Conservation (phyloP, 2,329 filamentous ascomycete species). For the Cytospora piceicola region DNA sequence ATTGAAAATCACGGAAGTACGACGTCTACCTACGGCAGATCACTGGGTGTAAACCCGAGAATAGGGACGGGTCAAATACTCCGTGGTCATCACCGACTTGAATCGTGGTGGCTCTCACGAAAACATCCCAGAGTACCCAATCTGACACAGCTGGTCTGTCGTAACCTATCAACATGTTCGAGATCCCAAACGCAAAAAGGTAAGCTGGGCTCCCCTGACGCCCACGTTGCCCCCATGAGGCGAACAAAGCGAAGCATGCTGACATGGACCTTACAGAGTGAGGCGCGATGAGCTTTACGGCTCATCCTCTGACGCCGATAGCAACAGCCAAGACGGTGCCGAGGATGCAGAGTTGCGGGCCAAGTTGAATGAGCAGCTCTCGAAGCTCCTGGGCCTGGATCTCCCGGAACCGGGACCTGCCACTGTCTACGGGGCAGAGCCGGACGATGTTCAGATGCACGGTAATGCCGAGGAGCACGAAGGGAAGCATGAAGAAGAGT, state of each 20-base stretch:
- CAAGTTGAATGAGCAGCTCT: conserved; percentile 53
- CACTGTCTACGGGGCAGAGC: not conserved
- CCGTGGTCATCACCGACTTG: not conserved
- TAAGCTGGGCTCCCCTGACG: conserved; percentile 34
- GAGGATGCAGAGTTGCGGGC: conserved; percentile 47
- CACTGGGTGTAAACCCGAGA: not conserved
- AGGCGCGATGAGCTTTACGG: conserved; percentile 58
- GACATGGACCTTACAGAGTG: conserved; percentile 46
- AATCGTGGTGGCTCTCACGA: not conserved
- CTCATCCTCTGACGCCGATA: conserved; percentile 41
- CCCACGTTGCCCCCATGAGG: not conserved
- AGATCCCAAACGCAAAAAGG: conserved; percentile 57
- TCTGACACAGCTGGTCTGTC: not conserved
- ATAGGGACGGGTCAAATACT: conserved; percentile 14
- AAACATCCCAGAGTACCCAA: not conserved
- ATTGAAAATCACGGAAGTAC: conserved; percentile 15
- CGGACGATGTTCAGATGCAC: not conserved
- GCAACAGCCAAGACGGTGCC: conserved; percentile 38
- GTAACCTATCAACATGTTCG: conserved; percentile 50
- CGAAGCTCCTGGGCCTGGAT: conserved; percentile 49
- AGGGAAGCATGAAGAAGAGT: conserved; percentile 45
- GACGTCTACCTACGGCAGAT: conserved; percentile 1
- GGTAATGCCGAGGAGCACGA: conserved; percentile 30
- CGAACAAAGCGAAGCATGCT: conserved; percentile 4
- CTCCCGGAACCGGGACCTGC: conserved; percentile 30